Conservation (phyloP, 2,329 filamentous ascomycete genomes). For the Grosmannia huntii region DNA sequence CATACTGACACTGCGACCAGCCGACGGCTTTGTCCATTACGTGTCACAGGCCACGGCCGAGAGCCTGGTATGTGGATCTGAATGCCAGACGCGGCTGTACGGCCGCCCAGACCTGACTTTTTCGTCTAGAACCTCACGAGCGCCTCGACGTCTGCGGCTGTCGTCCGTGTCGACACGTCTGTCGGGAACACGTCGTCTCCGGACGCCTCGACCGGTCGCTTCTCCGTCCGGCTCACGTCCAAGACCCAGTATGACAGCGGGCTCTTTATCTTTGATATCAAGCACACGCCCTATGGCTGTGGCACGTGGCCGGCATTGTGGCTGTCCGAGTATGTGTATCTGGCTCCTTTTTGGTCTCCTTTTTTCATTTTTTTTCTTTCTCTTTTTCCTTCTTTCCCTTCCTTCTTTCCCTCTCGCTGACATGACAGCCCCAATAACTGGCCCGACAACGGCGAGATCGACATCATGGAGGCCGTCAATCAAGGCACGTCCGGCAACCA, state of each 20-base stretch:
- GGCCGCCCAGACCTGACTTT: neutral
- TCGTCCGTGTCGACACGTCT: slow-evolving; percentile 48
- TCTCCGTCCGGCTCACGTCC: slow-evolving; percentile 50
- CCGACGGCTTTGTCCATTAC: slow-evolving; percentile 40
- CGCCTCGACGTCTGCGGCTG: slow-evolving; percentile 36
- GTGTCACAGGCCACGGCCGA: slow-evolving; percentile 29
- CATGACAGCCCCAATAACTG: slow-evolving; percentile 37
- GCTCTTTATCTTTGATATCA: slow-evolving; percentile 55
- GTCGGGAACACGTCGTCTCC: slow-evolving; percentile 33
- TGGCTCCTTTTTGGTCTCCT: neutral
- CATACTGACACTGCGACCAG: slow-evolving; percentile 9
- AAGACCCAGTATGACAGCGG: slow-evolving; percentile 46
- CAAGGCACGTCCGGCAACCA: slow-evolving; percentile 37
- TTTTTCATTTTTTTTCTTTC: neutral
- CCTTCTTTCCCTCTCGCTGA: neutral
- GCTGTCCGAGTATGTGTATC: slow-evolving; percentile 42
- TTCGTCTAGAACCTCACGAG: slow-evolving; percentile 46
- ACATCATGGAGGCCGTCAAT: slow-evolving; percentile 32
- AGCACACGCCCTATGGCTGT: slow-evolving; percentile 50
- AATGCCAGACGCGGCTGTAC: neutral
- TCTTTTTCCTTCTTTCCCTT: neutral
- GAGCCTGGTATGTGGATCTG: slow-evolving; percentile 23
- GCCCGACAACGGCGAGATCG: slow-evolving; percentile 31
- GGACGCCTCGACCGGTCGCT: slow-evolving; percentile 44
- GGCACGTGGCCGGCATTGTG: slow-evolving; percentile 55